Evolutionary conservation across 225 moss, liverwort and hornwort species (phyloP), one percentile per base, ranked within the genome.

Genomic region (Physcomitrellopsis africana): DNA sequence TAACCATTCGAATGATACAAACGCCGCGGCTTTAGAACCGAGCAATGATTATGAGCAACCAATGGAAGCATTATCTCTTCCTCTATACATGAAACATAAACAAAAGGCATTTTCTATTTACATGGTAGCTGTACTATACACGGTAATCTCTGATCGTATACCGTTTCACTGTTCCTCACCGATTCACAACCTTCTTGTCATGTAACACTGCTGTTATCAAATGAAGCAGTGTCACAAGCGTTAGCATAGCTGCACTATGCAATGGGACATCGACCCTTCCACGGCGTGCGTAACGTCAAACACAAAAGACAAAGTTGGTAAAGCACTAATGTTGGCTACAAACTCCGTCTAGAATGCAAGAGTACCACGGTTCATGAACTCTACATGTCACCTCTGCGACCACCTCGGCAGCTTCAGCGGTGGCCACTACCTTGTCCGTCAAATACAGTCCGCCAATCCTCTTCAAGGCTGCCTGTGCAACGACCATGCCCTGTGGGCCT

Each of bases 361-460:
- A 81, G 80, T 99, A 99, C 97, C 97, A 99, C 7, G 90, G 95
- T 56, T 88, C 89, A 65, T 99, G 97, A 48, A 99, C 82, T 73
- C 79, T 82, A 81, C 90, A 82, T 0, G 97, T 92, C 59, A 95
- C 86, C 13, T 73, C 74, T 23, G 92, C 91, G 51, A 95, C 72
- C 27, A 86, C 84, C 65, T 99, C 87, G 26, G 95, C 68, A 68
- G 86, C 73, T 53, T 89, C 85, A 0, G 89, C 89, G 19, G 70
- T 88, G 60, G 82, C 80, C 46, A 81, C 80, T 66, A 99, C 89
- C 76, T 93, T 93, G 74, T 95, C 87, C 72, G 91, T 75, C 27
- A 99, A 83, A 76, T 87, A 91, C 54, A 75, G 76, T 9, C 97
- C 97, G 6, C 97, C 97, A 73, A 95, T 92, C 82, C 92, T 89